phyloP scores from a whole-genome alignment of 73 alveolate genomes.

The Blepharisma japonicum region DNA sequence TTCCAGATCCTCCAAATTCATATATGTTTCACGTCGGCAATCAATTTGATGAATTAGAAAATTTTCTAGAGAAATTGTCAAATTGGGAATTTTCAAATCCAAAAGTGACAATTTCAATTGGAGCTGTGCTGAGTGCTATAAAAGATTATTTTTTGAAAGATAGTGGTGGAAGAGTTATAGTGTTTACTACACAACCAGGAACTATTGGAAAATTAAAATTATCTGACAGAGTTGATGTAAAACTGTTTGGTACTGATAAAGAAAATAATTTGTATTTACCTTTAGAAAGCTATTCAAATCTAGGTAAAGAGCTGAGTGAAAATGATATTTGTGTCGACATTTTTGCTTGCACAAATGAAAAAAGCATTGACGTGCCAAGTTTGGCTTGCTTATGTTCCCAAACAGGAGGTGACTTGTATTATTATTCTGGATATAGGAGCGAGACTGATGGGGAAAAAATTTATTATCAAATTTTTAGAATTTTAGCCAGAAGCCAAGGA shows the following conservation, averaged over 20 bases:
- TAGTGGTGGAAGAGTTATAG: slow-evolving; percentile 10
- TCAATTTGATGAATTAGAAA: neutral
- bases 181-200: neutral
- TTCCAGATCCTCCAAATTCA: slow-evolving; percentile 12
- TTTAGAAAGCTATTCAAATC: neutral
- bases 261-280: slow-evolving; percentile 25
- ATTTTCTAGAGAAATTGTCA: neutral
- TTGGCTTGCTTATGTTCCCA: neutral
- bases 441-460: slow-evolving; percentile 14
- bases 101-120: neutral
- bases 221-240: neutral
- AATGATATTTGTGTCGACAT: slow-evolving; percentile 14
- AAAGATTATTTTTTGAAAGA: neutral
- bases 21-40: neutral
- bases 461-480: slow-evolving; percentile 32
- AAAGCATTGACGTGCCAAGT: slow-evolving; percentile 1
- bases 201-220: neutral
- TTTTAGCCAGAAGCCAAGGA: slow-evolving; percentile 46
- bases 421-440: neutral
- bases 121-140: neutral
- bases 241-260: neutral
- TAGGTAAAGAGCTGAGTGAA: neutral
- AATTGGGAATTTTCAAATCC: neutral
- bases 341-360: slow-evolving; percentile 10
- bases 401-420: slow-evolving; percentile 32